phyloP scores from a whole-genome alignment of 257 asterid species.

The Mentha longifolia region DNA sequence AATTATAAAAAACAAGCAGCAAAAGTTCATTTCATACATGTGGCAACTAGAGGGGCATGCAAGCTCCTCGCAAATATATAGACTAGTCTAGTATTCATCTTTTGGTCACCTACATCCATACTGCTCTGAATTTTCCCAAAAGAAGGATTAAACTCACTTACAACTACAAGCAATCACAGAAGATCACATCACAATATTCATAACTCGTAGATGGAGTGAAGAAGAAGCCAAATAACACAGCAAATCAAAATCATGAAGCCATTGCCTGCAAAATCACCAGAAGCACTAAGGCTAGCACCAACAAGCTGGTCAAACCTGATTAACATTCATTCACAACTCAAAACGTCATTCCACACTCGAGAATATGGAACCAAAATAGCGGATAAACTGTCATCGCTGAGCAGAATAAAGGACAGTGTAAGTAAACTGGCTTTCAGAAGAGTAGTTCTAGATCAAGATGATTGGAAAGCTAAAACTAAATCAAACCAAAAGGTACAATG shows the following conservation, averaged over 20 bases:
- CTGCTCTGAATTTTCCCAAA: constrained; percentile 24
- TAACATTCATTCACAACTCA: constrained; percentile 63
- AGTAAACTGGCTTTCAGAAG: not conserved
- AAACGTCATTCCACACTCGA: constrained; percentile 48
- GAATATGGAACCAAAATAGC: constrained; percentile 12
- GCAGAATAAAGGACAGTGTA: not conserved
- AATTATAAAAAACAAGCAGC: constrained; percentile 28
- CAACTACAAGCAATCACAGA: constrained; percentile 46
- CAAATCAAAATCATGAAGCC: constrained; percentile 76
- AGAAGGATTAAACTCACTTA: constrained; percentile 37
- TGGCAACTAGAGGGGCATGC: constrained; percentile 26
- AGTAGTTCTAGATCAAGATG: not conserved
- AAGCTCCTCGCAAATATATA: constrained; percentile 31
- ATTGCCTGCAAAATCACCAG: constrained; percentile 71
- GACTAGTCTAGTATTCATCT: constrained; percentile 32
- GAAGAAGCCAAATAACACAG: constrained; percentile 68
- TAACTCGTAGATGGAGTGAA: constrained; percentile 50
- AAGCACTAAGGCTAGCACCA: constrained; percentile 72
- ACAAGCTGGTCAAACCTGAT: constrained; percentile 74
- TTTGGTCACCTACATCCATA: constrained; percentile 23
- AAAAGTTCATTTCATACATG: constrained; percentile 33
- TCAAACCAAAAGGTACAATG: not conserved
- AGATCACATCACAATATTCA: constrained; percentile 42
- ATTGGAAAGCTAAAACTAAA: not conserved
- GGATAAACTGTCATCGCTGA: constrained; percentile 10